A percentile compares a stretch with the other conserved stretches of the same genome.
phyloP scores from a whole-genome alignment of 2,329 filamentous ascomycete genomes.

The Trichoderma sp. region DNA sequence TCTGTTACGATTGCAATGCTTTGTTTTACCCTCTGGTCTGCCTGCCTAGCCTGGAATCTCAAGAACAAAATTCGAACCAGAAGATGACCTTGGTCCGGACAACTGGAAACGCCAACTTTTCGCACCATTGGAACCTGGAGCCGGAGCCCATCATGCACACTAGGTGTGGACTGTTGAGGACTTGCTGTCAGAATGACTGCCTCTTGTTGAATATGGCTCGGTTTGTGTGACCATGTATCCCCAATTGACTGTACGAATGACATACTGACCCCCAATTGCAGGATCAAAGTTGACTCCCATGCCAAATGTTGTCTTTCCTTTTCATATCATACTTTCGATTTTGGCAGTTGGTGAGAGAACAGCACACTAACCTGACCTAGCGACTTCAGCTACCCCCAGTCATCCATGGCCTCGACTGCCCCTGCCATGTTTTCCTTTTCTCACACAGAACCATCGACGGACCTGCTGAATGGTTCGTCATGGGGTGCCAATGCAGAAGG shows the following conservation, averaged over 20 bases:
- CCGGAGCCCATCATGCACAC: constrained; percentile 26
- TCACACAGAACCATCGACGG: constrained; percentile 61
- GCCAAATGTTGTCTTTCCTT: constrained; percentile 42
- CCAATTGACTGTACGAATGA: constrained; percentile 30
- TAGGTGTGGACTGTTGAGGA: constrained; percentile 30
- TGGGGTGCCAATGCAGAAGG: constrained; percentile 62
- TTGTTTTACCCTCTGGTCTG: constrained; percentile 3
- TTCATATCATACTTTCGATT: constrained; percentile 37
- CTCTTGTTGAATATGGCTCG: constrained; percentile 31
- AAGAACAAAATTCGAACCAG: constrained; percentile 7
- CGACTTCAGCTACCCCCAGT: constrained; percentile 59
- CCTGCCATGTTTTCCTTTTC: constrained; percentile 60
- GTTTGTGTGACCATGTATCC: constrained; percentile 35
- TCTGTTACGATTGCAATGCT: constrained; percentile 21
- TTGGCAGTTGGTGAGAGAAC: constrained; percentile 49
- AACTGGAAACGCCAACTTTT: constrained; percentile 21
- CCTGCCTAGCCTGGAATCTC: not conserved
- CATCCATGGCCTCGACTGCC: constrained; percentile 53
- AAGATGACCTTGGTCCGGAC: constrained; percentile 11
- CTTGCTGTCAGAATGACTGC: constrained; percentile 30
- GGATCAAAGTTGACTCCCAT: constrained; percentile 60
- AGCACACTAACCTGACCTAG: constrained; percentile 60
- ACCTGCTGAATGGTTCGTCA: constrained; percentile 57
- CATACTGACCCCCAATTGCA: constrained; percentile 40
- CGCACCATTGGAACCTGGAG: not conserved